Percentiles rank a stretch among this genome's conserved stretches.
These are phyloP conservation scores for Apiotrichum gracile DNA, from an alignment of 1,284 basidiomycete genomes.

Conservation along the genomic window DNA sequence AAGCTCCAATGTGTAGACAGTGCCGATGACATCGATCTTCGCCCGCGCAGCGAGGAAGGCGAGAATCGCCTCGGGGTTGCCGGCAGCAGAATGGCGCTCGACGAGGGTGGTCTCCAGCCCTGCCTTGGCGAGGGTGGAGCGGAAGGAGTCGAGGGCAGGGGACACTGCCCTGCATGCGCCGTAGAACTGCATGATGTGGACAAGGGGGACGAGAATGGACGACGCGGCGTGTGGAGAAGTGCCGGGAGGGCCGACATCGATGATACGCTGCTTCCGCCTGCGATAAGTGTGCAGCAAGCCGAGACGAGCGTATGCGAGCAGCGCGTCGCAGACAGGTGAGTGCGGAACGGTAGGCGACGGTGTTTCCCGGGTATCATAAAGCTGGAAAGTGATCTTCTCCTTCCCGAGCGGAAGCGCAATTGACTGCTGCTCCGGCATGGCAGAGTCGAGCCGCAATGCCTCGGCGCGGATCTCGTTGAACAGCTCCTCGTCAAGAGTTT, in stretches of 20 bases:
- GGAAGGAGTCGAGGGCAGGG: conserved; percentile 17
- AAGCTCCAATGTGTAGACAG: conserved; percentile 20
- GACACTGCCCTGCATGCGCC: conserved; percentile 11
- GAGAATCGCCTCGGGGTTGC: conserved; percentile 2
- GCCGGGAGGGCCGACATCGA: not conserved
- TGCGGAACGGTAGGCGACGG: not conserved
- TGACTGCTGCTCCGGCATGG: conserved; percentile 17
- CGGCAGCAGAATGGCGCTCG: conserved; percentile 4
- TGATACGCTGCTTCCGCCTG: conserved; percentile 27
- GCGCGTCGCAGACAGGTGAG: conserved; percentile 28
- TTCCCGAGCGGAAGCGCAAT: conserved; percentile 21
- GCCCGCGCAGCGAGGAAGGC: conserved; percentile 12
- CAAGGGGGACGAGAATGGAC: conserved; percentile 27
- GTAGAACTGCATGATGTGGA: conserved; percentile 26
- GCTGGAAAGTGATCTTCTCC: conserved; percentile 27
- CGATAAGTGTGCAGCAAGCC: conserved; percentile 29
- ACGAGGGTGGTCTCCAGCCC: conserved; percentile 16
- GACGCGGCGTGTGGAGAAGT: not conserved
- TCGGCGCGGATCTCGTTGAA: conserved; percentile 35
- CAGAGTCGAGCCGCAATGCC: conserved; percentile 15
- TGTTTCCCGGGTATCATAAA: conserved; percentile 30
- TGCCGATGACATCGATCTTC: conserved; percentile 18
- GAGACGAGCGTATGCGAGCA: conserved; percentile 27
- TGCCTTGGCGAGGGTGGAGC: conserved; percentile 10
- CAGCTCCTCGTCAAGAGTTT: conserved; percentile 45